Percentiles rank a stretch among this genome's conserved stretches.
These are phyloP conservation scores for Saccharomycopsis babjevae DNA, from an alignment of 805 yeast genomes.

Conservation along the genomic window DNA sequence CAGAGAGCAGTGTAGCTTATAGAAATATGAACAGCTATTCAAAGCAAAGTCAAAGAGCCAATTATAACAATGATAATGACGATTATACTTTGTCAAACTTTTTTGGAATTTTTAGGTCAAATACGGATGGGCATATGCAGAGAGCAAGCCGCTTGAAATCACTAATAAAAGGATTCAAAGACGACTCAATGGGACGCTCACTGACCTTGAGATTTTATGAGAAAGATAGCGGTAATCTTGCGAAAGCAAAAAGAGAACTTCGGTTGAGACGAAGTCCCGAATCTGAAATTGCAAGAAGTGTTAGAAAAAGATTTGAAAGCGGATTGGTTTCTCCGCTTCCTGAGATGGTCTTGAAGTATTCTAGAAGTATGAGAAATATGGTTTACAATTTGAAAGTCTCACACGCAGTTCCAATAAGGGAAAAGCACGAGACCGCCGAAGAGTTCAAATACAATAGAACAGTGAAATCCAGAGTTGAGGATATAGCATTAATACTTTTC, in stretches of 20 bases:
- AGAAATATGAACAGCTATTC: neutral
- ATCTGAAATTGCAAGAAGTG: neutral
- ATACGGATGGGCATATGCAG: neutral
- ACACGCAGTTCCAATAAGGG: neutral
- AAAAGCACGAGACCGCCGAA: neutral
- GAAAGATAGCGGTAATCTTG: neutral
- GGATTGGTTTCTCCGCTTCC: neutral
- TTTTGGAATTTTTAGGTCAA: neutral
- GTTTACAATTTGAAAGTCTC: neutral
- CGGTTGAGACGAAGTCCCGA: neutral
- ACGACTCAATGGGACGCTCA: neutral
- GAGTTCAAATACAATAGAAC: neutral
- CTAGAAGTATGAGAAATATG: conserved; percentile 4
- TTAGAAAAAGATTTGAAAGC: neutral
- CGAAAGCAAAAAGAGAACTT: neutral
- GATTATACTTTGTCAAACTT: neutral
- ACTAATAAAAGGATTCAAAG: neutral
- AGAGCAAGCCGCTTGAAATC: neutral
- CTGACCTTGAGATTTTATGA: neutral
- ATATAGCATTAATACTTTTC: neutral
- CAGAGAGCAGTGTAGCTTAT: neutral
- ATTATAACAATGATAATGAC: neutral
- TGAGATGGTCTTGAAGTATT: conserved; percentile 1
- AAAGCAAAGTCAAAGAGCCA: neutral
- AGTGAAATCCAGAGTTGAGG: neutral